These are phyloP conservation scores for Fusarium sp. DNA, from an alignment of 2,329 filamentous ascomycete species.

Conservation along the genomic window DNA sequence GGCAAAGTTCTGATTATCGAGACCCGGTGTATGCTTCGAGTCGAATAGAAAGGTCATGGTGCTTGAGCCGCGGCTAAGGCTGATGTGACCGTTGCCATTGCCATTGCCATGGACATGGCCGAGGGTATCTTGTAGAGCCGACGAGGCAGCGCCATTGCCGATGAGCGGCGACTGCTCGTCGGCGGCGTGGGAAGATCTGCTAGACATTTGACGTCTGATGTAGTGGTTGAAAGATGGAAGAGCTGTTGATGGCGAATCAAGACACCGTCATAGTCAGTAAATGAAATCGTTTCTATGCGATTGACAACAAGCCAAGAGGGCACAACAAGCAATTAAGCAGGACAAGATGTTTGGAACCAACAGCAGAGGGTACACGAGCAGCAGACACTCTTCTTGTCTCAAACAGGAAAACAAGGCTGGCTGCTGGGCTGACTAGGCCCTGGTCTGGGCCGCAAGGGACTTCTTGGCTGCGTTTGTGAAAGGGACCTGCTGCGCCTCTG, in stretches of 20 bases:
- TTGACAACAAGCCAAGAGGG: constrained; percentile 4
- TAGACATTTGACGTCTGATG: constrained; percentile 48
- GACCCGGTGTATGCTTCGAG: constrained; percentile 61
- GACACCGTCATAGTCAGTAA: constrained; percentile 45
- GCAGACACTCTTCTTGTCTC: constrained; percentile 5
- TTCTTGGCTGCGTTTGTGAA: constrained; percentile 21
- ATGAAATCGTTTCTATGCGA: constrained; percentile 1
- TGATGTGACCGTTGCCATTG: constrained; percentile 38
- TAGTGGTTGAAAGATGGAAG: constrained; percentile 37
- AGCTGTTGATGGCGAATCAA: constrained; percentile 41
- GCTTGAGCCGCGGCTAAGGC: constrained; percentile 36
- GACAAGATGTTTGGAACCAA: background rate
- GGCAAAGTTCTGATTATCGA: constrained; percentile 58
- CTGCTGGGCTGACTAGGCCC: constrained; percentile 29
- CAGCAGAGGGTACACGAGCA: background rate
- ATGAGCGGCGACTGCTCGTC: constrained; percentile 57
- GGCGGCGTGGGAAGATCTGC: constrained; percentile 40
- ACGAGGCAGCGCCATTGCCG: constrained; percentile 47
- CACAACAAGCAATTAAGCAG: constrained; percentile 10
- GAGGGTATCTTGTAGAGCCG: constrained; percentile 28
- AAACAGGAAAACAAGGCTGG: constrained; percentile 23
- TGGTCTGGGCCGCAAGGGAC: constrained; percentile 14
- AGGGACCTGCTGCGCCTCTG: constrained; percentile 28
- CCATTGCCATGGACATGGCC: constrained; percentile 14
- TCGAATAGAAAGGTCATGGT: constrained; percentile 59